phyloP scores from a whole-genome alignment of 106 monocot genomes.

The Dendrobium catenatum region DNA sequence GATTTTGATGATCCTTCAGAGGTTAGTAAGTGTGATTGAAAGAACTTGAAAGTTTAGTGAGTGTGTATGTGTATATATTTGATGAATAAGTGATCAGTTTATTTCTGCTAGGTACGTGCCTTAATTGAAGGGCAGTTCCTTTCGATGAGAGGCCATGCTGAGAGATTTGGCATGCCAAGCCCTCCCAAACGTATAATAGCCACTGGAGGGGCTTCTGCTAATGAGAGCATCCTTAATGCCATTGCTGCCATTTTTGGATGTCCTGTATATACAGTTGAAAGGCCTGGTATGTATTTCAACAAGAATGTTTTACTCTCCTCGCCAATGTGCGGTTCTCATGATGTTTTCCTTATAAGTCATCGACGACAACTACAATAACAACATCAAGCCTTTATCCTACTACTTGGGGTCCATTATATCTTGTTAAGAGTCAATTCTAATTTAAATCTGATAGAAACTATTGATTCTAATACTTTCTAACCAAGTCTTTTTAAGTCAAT shows the following conservation, averaged over 20 bases:
- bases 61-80: too few species aligned
- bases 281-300: slow-evolving; percentile 49
- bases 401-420: too few species aligned
- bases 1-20: slow-evolving; percentile 47
- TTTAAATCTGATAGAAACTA: too few species aligned
- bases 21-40: slow-evolving; percentile 20
- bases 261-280: slow-evolving; percentile 71
- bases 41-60: neutral
- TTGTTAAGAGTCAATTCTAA: too few species aligned
- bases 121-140: slow-evolving; percentile 86
- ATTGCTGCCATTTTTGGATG: slow-evolving; percentile 77
- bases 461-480: too few species aligned
- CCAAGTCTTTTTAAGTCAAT: too few species aligned
- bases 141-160: slow-evolving; percentile 83
- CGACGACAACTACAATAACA: too few species aligned
- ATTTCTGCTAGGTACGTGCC: slow-evolving; percentile 51
- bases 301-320: too few species aligned
- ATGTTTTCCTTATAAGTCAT: too few species aligned
- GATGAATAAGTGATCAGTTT: neutral
- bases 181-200: slow-evolving; percentile 81
- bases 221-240: slow-evolving; percentile 47
- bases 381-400: too few species aligned
- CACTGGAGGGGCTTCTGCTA: slow-evolving; percentile 90
- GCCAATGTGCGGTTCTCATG: too few species aligned
- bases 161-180: slow-evolving; percentile 87